Evolutionary conservation across 345 rosid genomes (phyloP), one percentile per base, ranked within the genome.

Genomic region (Toxicodendron radicans): DNA sequence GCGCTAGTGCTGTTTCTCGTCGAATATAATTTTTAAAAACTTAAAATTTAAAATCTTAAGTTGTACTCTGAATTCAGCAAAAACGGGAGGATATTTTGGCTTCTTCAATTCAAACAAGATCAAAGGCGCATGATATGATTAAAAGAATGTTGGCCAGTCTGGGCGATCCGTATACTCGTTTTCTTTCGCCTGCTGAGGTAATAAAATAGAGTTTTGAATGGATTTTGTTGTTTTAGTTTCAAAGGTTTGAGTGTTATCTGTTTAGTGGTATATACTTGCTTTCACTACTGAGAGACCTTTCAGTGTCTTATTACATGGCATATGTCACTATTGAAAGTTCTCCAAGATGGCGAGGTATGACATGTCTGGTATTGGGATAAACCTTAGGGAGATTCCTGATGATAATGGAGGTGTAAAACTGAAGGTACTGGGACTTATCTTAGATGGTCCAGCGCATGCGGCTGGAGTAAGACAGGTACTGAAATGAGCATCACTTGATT

Each of bases 341-440:
- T 87, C 99, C 76, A 95, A 87, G 92, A 92, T 95, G 97, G 97
- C 91, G 12, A 88, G 95, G 82, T 95, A 92, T 83, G 97, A 95
- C 80, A 87, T 95, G 75, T 85, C 88, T 38, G 99, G 99, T 76
- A 84, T 95, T 75, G 99, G 99, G 68, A 79, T 95, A 66, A 92
- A 95, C 91, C 88, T 95, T 76, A 85, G 93, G 90, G 99, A 95
- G 81, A 82, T 91, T 82, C 88, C 90, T n/a, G 92, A 87, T 58
- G 84, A 76, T 58, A 87, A 66, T 83, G 97, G 95, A 70, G 80
- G 43, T 67, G 85, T 81, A 43, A 95, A 83, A 76, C 67, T 95
- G 83, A 95, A 83, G 88, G 95, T 95, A 16, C 82, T 88, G 59
- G 99, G 99, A 79, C 74, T 91, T 58, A 82, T 95, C 56, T 80